Percentiles rank a stretch among this genome's conserved stretches.
These are phyloP conservation scores for Hypsizygus marmoreus DNA, from an alignment of 768 basidiomycete species.

Conservation along the genomic window DNA sequence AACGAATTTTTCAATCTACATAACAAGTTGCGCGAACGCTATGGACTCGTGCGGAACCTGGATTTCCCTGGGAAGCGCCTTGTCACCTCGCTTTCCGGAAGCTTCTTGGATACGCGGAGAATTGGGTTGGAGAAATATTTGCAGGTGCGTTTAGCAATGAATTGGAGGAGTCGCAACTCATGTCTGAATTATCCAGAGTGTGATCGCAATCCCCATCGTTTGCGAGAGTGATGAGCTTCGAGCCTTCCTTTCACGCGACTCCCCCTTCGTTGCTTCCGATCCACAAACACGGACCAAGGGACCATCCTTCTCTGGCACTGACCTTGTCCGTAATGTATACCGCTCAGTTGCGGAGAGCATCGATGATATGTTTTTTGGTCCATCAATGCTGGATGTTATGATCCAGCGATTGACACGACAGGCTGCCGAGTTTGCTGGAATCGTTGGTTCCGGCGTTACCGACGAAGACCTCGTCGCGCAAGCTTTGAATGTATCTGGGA, in stretches of 20 bases:
- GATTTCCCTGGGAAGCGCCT: conserved; percentile 96
- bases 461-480: conserved; percentile 87
- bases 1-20: conserved; percentile 95
- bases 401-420: conserved; percentile 88
- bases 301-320: conserved; percentile 62
- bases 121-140: conserved; percentile 85
- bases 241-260: conserved; percentile 84
- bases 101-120: conserved; percentile 82
- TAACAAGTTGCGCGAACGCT: conserved; percentile 79
- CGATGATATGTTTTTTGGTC: conserved; percentile 97
- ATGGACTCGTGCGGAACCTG: conserved; percentile 61
- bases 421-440: conserved; percentile 85
- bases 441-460: conserved; percentile 74
- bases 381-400: conserved; percentile 94
- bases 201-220: conserved; percentile 71
- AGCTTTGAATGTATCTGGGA: conserved; percentile 72
- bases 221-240: conserved; percentile 84
- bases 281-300: conserved; percentile 41
- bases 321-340: conserved; percentile 85
- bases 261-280: conserved; percentile 73
- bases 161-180: background rate
- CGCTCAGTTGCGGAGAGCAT: conserved; percentile 91
- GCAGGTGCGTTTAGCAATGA: conserved; percentile 58
- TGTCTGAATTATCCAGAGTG: conserved; percentile 44
- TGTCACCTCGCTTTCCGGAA: conserved; percentile 83